These are phyloP conservation scores for Syzygium oleosum DNA, from an alignment of 345 rosid species.

Conservation along the genomic window DNA sequence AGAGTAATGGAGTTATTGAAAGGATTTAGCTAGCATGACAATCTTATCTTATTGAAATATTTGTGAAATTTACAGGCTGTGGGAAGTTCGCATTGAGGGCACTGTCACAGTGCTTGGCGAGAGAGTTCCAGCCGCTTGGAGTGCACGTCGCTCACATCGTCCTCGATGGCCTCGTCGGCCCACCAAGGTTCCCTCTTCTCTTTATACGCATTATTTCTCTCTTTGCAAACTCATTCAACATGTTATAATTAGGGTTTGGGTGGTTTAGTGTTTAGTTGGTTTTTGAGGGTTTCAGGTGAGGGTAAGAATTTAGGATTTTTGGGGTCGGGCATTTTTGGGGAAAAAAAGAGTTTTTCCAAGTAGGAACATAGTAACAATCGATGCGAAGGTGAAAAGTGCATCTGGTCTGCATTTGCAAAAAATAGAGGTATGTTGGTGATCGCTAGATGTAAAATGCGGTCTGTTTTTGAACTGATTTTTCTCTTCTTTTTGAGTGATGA, in stretches of 20 bases:
- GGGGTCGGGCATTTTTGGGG: not conserved
- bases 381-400: not conserved
- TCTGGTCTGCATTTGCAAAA: too few species aligned
- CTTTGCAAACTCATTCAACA: not conserved
- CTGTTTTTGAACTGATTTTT: too few species aligned
- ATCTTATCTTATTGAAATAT: too few species aligned
- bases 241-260: not conserved
- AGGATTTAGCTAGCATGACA: too few species aligned
- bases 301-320: not conserved
- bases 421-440: too few species aligned
- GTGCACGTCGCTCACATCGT: constrained; percentile 86
- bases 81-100: constrained; percentile 89
- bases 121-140: constrained; percentile 70
- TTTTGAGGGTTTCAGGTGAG: not conserved
- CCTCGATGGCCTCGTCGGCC: constrained; percentile 77
- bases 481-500: too few species aligned
- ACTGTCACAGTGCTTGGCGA: constrained; percentile 75
- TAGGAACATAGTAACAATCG: not conserved
- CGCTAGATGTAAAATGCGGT: too few species aligned
- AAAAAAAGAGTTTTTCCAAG: not conserved
- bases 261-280: not conserved
- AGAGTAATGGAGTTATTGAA: not conserved
- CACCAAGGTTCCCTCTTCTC: constrained; percentile 34
- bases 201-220: not conserved
- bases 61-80: constrained; percentile 41